Evolutionary conservation across 2,329 filamentous ascomycete genomes (phyloP).

Genomic region (Cercospora zeae-maydis): DNA sequence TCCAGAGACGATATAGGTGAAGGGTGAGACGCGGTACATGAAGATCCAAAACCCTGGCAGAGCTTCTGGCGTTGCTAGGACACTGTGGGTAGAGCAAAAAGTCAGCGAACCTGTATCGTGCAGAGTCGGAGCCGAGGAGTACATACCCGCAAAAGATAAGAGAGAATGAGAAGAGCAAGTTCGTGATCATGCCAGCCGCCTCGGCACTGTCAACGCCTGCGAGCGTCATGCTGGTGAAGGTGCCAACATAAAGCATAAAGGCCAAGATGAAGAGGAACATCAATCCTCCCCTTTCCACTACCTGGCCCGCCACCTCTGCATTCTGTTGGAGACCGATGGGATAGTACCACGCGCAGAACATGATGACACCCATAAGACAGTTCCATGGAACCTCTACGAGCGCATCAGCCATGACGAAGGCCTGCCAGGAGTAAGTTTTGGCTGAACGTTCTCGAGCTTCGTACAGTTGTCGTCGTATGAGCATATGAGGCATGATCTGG

Average conservation of each 20-base stretch:
- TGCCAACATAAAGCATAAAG: conserved; percentile 67
- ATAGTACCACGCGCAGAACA: conserved; percentile 67
- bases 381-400: conserved; percentile 68
- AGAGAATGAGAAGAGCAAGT: conserved; percentile 45
- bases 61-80: conserved; percentile 56
- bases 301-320: conserved; percentile 33
- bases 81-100: conserved; percentile 39
- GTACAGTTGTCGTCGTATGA: conserved; percentile 57
- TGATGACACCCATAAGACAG: conserved; percentile 58
- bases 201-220: conserved; percentile 66
- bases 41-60: conserved; percentile 73
- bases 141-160: conserved; percentile 44
- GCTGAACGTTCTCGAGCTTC: conserved; percentile 59
- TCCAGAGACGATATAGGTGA: conserved; percentile 58
- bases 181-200: conserved; percentile 60
- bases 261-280: conserved; percentile 63
- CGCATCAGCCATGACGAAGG: conserved; percentile 68
- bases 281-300: conserved; percentile 57
- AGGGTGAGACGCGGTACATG: conserved; percentile 67
- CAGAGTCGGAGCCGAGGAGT: not conserved
- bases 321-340: conserved; percentile 31
- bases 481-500: conserved; percentile 59
- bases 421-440: conserved; percentile 72
- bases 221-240: conserved; percentile 71
- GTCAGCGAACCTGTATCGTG: not conserved